phyloP scores from a whole-genome alignment of 129 eudicot species.

The Apium graveolens region DNA sequence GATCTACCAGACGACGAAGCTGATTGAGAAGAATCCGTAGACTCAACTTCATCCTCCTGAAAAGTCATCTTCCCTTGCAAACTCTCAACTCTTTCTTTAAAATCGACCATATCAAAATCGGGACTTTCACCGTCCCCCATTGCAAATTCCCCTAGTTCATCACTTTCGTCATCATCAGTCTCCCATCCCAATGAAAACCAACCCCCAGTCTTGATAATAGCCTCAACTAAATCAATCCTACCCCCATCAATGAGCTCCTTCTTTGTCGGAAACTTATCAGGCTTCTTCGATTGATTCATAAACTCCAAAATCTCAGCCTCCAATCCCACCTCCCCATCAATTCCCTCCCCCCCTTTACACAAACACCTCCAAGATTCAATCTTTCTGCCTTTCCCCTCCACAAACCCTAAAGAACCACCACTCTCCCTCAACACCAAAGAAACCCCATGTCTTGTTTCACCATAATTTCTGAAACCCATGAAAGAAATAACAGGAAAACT shows the following conservation, averaged over 20 bases:
- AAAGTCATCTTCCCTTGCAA: slow-evolving; percentile 24
- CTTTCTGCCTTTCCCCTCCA: slow-evolving; percentile 16
- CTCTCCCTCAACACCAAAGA: slow-evolving; percentile 2
- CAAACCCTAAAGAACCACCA: slow-evolving; percentile 17
- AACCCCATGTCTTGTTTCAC: slow-evolving; percentile 2
- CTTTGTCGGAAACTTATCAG: slow-evolving; percentile 60
- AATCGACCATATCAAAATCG: slow-evolving; percentile 23
- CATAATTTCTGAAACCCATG: slow-evolving; percentile 4
- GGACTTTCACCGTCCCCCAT: neutral
- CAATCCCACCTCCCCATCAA: slow-evolving; percentile 40
- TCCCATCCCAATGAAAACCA: slow-evolving; percentile 89
- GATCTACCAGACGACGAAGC: slow-evolving; percentile 58
- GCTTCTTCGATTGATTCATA: slow-evolving; percentile 69
- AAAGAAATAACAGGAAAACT: slow-evolving; percentile 20
- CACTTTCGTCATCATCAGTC: slow-evolving; percentile 23
- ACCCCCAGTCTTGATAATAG: slow-evolving; percentile 59
- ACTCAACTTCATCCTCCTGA: slow-evolving; percentile 10
- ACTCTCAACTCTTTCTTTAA: slow-evolving; percentile 29
- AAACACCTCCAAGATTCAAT: slow-evolving; percentile 22
- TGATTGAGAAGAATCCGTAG: slow-evolving; percentile 19
- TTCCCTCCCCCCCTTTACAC: slow-evolving; percentile 32
- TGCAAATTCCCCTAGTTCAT: slow-evolving; percentile 9
- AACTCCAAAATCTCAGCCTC: slow-evolving; percentile 60
- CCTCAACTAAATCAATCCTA: slow-evolving; percentile 63
- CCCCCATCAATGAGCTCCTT: slow-evolving; percentile 58